Base-by-base conservation (phyloP, 495 filamentous ascomycete genomes). In the Trichoderma orchidacearum region DNA sequence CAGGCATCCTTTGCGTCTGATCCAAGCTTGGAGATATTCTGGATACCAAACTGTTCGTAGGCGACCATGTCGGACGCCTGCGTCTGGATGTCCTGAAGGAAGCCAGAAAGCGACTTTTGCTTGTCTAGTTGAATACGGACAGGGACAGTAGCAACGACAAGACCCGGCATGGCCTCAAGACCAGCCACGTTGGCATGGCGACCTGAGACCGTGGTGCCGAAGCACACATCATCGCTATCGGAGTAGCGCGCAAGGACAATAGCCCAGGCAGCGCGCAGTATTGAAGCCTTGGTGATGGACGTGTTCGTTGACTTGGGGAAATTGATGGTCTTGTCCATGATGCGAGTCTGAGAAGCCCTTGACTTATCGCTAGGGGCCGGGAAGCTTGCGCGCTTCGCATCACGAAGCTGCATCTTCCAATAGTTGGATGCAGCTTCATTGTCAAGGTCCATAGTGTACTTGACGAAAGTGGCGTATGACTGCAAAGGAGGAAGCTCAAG, bases 131-230 rank as follows among this genome's bases (percentile, higher is more conserved):
- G 55, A 3, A 71, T 63, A 1, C 81, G 71, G 13, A 78, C 65
- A 5, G 83, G 83, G 0, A 84, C 64, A 0, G 83, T 84, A 17
- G 81, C 74, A 36, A 85, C 75, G 0, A 81, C 68, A 0, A 82
- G 74, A 0, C 77, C 80, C 5, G 70, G 61, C 52, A 81, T 75
- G 21, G 70, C 64, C n/a, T 66, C 66, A n/a, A 83, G 64, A 18
- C 72, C 77, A 5, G 62, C 56, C 1, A 82, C 59, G 8, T 70
- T 63, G 9, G 71, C 69, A 23, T 73, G 67, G 0, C 81, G 68
- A 31, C 80, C 80, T 51, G 70, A 72, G 25, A 77, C 63, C 12
- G 75, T 56, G 56, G 76, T 69, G n/a, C 75, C 75, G 53, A 77
- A 77, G 13, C 76, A 70, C 15, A 77, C 69, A 7, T 77, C 74